These are phyloP conservation scores for Bidens hawaiensis DNA, from an alignment of 140 eudicot species.

Conservation along the genomic window DNA sequence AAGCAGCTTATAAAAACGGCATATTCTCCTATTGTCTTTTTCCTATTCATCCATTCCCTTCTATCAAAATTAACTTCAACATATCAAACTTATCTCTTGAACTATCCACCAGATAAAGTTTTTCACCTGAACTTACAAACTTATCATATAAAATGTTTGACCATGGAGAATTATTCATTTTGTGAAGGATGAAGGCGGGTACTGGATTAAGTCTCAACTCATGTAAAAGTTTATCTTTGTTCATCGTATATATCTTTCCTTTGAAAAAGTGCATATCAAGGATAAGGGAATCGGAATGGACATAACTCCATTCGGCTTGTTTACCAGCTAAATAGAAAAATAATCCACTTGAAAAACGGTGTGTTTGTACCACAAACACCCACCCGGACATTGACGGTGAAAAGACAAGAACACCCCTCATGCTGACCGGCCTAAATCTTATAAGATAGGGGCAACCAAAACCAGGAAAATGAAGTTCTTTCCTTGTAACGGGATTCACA, in stretches of 20 bases:
- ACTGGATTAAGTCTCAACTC: not conserved
- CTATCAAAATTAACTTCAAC: not conserved
- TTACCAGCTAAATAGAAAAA: slow-evolving; percentile 7
- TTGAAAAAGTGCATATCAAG: slow-evolving; percentile 6
- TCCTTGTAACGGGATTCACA: slow-evolving; percentile 29
- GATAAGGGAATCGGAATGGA: not conserved
- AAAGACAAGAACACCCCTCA: slow-evolving; percentile 5
- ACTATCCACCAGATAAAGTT: not conserved
- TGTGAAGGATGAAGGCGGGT: not conserved
- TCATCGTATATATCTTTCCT: slow-evolving; percentile 6
- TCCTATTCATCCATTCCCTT: slow-evolving; percentile 11
- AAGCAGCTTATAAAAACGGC: not conserved
- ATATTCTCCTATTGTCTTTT: not conserved
- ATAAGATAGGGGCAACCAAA: not conserved
- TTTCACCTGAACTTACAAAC: slow-evolving; percentile 14
- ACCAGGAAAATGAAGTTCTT: slow-evolving; percentile 24
- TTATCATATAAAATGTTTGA: not conserved
- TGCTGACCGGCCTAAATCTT: not conserved
- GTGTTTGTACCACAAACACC: not conserved
- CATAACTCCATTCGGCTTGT: not conserved
- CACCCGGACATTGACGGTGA: not conserved
- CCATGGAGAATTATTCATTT: not conserved
- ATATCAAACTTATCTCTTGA: not conserved
- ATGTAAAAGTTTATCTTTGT: not conserved
- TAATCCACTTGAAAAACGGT: not conserved